Base-by-base conservation (phyloP, 768 basidiomycete species). In the Leccinum aurantiacum region DNA sequence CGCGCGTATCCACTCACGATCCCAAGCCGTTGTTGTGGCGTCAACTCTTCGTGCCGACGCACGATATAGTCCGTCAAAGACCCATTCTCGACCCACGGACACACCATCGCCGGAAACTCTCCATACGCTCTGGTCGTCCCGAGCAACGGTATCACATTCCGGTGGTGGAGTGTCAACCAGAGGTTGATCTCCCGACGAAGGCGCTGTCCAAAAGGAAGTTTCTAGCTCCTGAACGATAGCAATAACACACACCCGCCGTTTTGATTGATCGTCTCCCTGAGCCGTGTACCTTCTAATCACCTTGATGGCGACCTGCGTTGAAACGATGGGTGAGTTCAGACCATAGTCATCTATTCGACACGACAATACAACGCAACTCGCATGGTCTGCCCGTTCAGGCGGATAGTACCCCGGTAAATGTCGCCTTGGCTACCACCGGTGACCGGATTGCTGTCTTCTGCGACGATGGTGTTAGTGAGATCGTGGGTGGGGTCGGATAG, bases 11-110 rank as follows among this genome's bases (percentile, higher is more conserved):
- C 3, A 27, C 64, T 54, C 50, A 71, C 69, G 47, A 69, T 41
- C 29, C 54, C 58, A 54, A 68, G 53, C 31, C 58, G 68, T 37
- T 38, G 24, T 9, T 49, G 62, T 27, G 6, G 2, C 2, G 64
- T 61, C 53, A 75, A 63, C 6, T 51, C 25, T 6, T 61, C 48
- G 25, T 60, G 44, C 14, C 44, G 37, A 14, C 56, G 53, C 10
- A 65, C 63, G 27, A 75, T 54, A 53, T 74, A 75, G 0, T 55
- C 38, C 2, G 61, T 61, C 5, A 75, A 64, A n/a, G 61, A 47
- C 0, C 73, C 74, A 31, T 74, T 67, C 11, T 74, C 69, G 19
- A 67, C 49, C 74, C 74, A 75, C 4, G 75, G 75, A 25, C 61
- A 76, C 15, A 76, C 62, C 71, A 75, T 74, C 1, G 76, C 73